Percentiles rank a stretch among this genome's conserved stretches.
Evolutionary conservation across 352 stramenopile species (phyloP).

Genomic region (Aphanomyces stellatus): DNA sequence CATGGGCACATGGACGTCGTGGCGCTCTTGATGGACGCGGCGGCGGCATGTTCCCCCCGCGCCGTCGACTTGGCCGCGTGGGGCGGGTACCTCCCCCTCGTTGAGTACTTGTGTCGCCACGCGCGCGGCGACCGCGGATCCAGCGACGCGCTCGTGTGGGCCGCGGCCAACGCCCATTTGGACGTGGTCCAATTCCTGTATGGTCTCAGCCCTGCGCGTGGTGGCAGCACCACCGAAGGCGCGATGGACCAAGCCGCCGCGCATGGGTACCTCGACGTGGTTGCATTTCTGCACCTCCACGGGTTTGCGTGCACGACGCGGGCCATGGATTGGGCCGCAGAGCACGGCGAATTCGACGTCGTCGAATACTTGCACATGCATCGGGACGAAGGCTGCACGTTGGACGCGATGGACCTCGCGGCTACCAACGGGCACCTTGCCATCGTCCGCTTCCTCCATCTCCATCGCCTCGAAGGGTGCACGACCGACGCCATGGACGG

Average conservation of each 20-base stretch:
- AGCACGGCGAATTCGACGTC: slow-evolving; percentile 19
- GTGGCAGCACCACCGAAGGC: not conserved
- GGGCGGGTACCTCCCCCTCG: slow-evolving; percentile 25
- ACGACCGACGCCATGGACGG: slow-evolving; percentile 26
- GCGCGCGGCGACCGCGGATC: not conserved
- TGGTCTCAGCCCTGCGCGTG: not conserved
- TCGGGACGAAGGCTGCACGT: slow-evolving; percentile 20
- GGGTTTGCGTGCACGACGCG: slow-evolving; percentile 6
- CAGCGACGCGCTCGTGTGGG: not conserved
- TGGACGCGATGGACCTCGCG: slow-evolving; percentile 20
- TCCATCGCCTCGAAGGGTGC: slow-evolving; percentile 22
- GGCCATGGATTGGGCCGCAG: slow-evolving; percentile 18
- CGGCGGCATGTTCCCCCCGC: not conserved
- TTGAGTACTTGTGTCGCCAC: slow-evolving; percentile 28
- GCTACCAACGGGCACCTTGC: not conserved
- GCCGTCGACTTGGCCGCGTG: slow-evolving; percentile 30
- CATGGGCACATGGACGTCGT: slow-evolving; percentile 15
- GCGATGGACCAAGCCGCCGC: slow-evolving; percentile 24
- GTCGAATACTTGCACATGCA: slow-evolving; percentile 22
- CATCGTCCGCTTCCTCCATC: slow-evolving; percentile 7
- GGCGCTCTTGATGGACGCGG: not conserved
- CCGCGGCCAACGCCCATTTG: not conserved
- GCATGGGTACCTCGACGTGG: slow-evolving; percentile 15
- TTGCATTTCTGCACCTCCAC: slow-evolving; percentile 19
- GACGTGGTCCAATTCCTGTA: not conserved